Conservation (phyloP, 371 early-diverging fungal genomes). For the Mucor indicus region DNA sequence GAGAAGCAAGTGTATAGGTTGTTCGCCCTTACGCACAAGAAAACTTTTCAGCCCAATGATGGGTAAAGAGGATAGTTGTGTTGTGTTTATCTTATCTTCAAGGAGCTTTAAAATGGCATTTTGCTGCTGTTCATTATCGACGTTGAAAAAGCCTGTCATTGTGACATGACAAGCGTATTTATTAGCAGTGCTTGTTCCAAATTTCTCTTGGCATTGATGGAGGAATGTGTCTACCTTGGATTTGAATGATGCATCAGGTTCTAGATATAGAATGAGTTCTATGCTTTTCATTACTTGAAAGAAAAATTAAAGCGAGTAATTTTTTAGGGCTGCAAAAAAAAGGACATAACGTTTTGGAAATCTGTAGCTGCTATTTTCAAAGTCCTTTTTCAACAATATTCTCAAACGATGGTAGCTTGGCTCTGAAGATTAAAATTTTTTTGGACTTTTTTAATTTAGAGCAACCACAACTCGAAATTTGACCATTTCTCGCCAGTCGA, state of each 20-base stretch:
- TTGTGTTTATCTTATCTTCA: neutral
- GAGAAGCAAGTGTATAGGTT: slow-evolving; percentile 25
- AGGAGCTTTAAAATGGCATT: neutral
- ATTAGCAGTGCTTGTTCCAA: slow-evolving; percentile 22
- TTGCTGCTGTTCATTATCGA: slow-evolving; percentile 5
- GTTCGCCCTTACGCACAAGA: neutral
- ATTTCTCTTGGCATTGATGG: neutral
- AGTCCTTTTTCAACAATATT: no score
- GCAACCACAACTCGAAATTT: no score
- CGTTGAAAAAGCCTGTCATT: slow-evolving; percentile 34
- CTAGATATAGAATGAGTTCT: slow-evolving; percentile 37
- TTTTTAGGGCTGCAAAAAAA: no score
- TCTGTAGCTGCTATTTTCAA: no score
- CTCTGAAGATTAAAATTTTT: no score
- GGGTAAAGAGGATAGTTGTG: neutral
- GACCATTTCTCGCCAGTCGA: no score
- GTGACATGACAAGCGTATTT: slow-evolving; percentile 32
- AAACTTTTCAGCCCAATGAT: neutral
- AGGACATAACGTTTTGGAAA: no score
- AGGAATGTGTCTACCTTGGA: slow-evolving; percentile 19
- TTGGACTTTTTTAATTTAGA: no score
- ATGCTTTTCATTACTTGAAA: neutral
- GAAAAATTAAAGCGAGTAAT: no score
- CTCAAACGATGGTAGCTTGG: no score
- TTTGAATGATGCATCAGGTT: slow-evolving; percentile 19